phyloP scores from a whole-genome alignment of 2,329 filamentous ascomycete species.

The Claviceps cyperi region DNA sequence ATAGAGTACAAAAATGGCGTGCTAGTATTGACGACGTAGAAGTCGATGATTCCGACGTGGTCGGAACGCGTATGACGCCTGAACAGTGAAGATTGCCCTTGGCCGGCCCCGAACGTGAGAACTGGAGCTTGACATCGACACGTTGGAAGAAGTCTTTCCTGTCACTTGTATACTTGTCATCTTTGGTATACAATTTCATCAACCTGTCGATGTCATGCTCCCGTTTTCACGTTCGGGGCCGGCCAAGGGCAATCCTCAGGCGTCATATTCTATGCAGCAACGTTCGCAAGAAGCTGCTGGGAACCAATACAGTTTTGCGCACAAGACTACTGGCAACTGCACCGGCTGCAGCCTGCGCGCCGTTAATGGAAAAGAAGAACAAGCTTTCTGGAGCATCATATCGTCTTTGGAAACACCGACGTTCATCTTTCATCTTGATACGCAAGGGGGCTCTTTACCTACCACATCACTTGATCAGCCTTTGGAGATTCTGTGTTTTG shows the following conservation, averaged over 20 bases:
- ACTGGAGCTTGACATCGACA: too few species aligned
- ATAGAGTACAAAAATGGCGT: too few species aligned
- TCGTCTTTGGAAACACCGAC: constrained; percentile 47
- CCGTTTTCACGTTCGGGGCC: too few species aligned
- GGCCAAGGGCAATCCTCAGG: constrained; percentile 9
- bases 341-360: constrained; percentile 38
- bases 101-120: too few species aligned
- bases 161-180: too few species aligned
- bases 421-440: constrained; percentile 40
- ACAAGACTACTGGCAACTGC: constrained; percentile 34
- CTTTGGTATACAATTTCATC: too few species aligned
- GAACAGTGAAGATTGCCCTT: too few species aligned
- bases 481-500: constrained; percentile 35
- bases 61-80: too few species aligned
- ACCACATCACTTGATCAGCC: constrained; percentile 38
- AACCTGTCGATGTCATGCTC: too few species aligned
- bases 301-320: constrained; percentile 42
- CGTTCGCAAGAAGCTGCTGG: constrained; percentile 37
- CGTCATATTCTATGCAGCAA: constrained; percentile 20
- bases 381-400: constrained; percentile 40
- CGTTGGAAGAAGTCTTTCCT: too few species aligned
- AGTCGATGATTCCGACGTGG: too few species aligned
- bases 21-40: too few species aligned
- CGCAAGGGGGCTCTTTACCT: constrained; percentile 47
- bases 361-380: constrained; percentile 34